These are phyloP conservation scores for Angomonas deanei DNA, from an alignment of 208 protist species.

Conservation along the genomic window DNA sequence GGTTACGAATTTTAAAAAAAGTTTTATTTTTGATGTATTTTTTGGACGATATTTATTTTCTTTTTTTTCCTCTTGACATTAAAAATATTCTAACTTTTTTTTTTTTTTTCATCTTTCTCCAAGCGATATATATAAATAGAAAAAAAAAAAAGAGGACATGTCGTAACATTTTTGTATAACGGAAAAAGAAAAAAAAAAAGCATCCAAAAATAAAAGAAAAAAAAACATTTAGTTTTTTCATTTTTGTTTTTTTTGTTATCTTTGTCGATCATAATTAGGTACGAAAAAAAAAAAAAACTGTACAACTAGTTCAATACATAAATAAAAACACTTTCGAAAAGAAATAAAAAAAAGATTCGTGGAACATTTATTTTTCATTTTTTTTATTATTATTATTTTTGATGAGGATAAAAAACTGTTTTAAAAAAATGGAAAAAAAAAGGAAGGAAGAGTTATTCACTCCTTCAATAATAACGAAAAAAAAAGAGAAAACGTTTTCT, in stretches of 20 bases:
- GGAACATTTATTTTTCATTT: neutral
- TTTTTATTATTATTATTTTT: neutral
- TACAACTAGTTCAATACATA: slow-evolving; percentile 1
- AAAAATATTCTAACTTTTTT: neutral
- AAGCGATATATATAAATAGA: neutral
- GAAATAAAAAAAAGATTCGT: neutral
- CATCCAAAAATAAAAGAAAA: too few relatives aligned
- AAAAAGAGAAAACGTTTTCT: neutral
- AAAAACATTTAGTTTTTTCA: too few relatives aligned
- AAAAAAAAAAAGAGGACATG: neutral
- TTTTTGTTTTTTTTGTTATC: too few relatives aligned
- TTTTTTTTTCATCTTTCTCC: neutral
- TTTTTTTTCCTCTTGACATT: neutral
- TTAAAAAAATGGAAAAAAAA: neutral
- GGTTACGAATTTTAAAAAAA: neutral
- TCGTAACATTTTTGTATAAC: neutral
- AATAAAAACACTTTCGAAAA: neutral
- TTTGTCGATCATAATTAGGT: too few relatives aligned
- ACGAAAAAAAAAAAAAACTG: too few relatives aligned
- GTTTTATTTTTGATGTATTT: neutral
- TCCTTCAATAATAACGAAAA: neutral
- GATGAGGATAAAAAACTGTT: neutral
- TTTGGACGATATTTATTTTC: neutral
- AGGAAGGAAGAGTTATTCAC: too few relatives aligned
- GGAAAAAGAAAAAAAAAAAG: neutral